A percentile compares a stretch with the other conserved stretches of the same genome.
phyloP scores from a whole-genome alignment of 2,329 filamentous ascomycete species.

The Aphanocladium album region DNA sequence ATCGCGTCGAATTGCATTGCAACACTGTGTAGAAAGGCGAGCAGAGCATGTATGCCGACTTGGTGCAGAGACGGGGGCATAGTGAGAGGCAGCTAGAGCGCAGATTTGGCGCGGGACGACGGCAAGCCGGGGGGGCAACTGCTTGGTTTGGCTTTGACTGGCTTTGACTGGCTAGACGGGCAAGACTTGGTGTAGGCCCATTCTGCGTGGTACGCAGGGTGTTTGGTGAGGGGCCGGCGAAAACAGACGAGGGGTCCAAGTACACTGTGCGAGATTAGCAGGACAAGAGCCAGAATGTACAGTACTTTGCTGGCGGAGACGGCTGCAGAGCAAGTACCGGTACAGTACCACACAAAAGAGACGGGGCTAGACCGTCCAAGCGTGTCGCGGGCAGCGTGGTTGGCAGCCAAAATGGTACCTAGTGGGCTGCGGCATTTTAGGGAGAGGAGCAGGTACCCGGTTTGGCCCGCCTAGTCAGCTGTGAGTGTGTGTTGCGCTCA shows the following conservation, averaged over 20 bases:
- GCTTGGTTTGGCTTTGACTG: not conserved
- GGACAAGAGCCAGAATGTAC: slow-evolving; percentile 22
- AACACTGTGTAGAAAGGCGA: not conserved
- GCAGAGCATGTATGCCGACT: not conserved
- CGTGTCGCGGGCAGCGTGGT: not conserved
- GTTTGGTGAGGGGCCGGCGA: slow-evolving; percentile 1
- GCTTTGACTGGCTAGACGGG: too few relatives aligned
- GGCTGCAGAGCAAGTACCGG: slow-evolving; percentile 29
- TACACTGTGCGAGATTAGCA: slow-evolving; percentile 30
- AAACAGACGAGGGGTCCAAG: slow-evolving; percentile 16
- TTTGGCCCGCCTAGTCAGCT: not conserved
- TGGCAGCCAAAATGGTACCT: slow-evolving; percentile 9
- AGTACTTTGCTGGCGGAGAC: slow-evolving; percentile 30
- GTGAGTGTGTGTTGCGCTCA: not conserved
- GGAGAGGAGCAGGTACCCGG: slow-evolving; percentile 8
- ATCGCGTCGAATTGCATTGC: not conserved
- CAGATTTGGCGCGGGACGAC: not conserved
- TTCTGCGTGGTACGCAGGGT: slow-evolving; percentile 6
- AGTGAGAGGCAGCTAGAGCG: slow-evolving; percentile 3
- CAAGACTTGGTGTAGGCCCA: not conserved
- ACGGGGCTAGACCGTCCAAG: slow-evolving; percentile 14
- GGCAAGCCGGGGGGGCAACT: not conserved
- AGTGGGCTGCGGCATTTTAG: slow-evolving; percentile 11
- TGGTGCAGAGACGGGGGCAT: not conserved
- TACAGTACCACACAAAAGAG: slow-evolving; percentile 33